These are phyloP conservation scores for Citrus hindsii DNA, from an alignment of 345 rosid genomes.

Conservation along the genomic window DNA sequence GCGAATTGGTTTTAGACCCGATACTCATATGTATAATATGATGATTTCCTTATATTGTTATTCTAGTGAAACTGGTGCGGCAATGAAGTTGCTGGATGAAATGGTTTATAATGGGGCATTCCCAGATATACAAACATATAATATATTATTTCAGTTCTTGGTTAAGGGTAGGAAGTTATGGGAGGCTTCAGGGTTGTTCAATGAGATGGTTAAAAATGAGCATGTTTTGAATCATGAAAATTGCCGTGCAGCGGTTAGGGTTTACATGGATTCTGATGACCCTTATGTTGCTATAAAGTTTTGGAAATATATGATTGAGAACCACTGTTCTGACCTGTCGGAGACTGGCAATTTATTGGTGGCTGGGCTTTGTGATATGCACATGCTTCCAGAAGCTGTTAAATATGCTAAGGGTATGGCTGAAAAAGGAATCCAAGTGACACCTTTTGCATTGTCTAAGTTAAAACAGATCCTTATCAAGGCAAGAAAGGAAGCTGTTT, in stretches of 20 bases:
- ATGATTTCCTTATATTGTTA: constrained; percentile 46
- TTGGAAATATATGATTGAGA: constrained; percentile 56
- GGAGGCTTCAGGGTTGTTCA: constrained; percentile 37
- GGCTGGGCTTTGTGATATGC: constrained; percentile 38
- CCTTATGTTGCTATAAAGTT: constrained; percentile 40
- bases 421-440: constrained; percentile 47
- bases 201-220: constrained; percentile 58
- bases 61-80: constrained; percentile 25
- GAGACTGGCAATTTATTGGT: constrained; percentile 51
- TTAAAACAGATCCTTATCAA: constrained; percentile 39
- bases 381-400: constrained; percentile 56
- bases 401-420: constrained; percentile 55
- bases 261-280: constrained; percentile 31
- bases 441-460: constrained; percentile 35
- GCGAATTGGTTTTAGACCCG: constrained; percentile 36
- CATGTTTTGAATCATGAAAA: constrained; percentile 30
- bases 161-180: constrained; percentile 36
- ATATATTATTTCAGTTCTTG: constrained; percentile 42
- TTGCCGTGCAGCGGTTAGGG: constrained; percentile 38
- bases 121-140: constrained; percentile 44
- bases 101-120: constrained; percentile 50
- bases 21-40: constrained; percentile 42
- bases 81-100: constrained; percentile 41
- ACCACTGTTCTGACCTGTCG: constrained; percentile 38
- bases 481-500: constrained; percentile 30